These are phyloP conservation scores for Madurella mycetomatis DNA, from an alignment of 2,329 filamentous ascomycete genomes.

Conservation along the genomic window DNA sequence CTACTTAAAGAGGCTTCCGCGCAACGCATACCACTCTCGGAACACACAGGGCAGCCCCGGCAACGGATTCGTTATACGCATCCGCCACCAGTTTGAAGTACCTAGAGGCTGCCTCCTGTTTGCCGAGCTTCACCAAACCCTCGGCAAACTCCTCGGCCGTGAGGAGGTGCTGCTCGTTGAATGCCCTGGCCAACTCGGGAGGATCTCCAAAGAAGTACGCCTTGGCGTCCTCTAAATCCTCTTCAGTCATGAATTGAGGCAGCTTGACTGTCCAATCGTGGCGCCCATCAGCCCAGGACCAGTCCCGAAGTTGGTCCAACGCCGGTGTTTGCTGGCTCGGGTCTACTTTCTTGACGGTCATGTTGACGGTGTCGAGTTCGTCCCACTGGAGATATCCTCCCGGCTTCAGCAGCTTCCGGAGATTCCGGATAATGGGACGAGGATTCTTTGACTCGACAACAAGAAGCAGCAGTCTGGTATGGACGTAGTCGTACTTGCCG, in stretches of 20 bases:
- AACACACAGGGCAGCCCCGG: neutral
- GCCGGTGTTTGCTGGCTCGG: neutral
- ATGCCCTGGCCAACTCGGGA: neutral
- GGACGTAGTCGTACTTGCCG: constrained; percentile 1
- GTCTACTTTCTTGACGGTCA: constrained; percentile 2
- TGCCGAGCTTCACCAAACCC: neutral
- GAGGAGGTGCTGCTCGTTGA: constrained; percentile 1
- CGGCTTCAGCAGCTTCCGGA: neutral
- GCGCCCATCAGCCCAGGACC: constrained; percentile 1
- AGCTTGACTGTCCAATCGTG: neutral
- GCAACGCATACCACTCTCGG: neutral
- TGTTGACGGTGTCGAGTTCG: neutral
- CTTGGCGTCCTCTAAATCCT: neutral
- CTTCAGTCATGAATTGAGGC: neutral
- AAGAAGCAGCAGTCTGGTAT: neutral
- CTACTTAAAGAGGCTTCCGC: neutral
- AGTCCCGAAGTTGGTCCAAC: neutral
- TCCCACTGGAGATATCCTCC: constrained; percentile 7
- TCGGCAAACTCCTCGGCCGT: constrained; percentile 2
- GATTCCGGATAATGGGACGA: neutral
- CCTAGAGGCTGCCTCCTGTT: neutral
- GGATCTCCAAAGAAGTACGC: neutral
- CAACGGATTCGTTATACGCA: neutral
- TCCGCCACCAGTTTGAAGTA: neutral
- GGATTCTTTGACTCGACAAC: neutral